Percentiles rank a stretch among this genome's conserved stretches.
Evolutionary conservation across 306 rosid genomes (phyloP).

Genomic region (Delonix regia): DNA sequence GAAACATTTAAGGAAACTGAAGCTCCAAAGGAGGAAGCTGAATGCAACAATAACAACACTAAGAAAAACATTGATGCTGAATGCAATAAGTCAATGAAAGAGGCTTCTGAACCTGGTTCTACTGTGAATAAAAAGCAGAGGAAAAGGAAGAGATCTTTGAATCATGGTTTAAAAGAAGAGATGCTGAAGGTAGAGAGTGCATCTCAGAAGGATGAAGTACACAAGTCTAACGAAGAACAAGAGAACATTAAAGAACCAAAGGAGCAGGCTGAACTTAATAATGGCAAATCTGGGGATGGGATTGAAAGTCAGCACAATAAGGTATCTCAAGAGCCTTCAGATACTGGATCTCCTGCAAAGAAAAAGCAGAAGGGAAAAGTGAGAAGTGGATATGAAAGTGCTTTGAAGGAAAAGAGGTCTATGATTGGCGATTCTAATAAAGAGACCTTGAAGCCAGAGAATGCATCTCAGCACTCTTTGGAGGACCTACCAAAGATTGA

Average conservation of each 20-base stretch:
- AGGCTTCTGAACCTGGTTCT: slow-evolving; percentile 43
- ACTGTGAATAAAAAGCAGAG: slow-evolving; percentile 41
- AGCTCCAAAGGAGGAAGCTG: slow-evolving; percentile 37
- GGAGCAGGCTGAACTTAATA: slow-evolving; percentile 26
- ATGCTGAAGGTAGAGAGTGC: slow-evolving; percentile 37
- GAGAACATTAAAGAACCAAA: slow-evolving; percentile 29
- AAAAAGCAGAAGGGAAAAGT: slow-evolving; percentile 37
- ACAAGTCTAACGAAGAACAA: slow-evolving; percentile 24
- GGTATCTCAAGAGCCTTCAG: slow-evolving; percentile 33
- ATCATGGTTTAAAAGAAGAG: slow-evolving; percentile 35
- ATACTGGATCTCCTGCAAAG: slow-evolving; percentile 33
- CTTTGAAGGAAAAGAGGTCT: slow-evolving; percentile 22
- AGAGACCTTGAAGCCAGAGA: slow-evolving; percentile 27
- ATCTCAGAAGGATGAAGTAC: slow-evolving; percentile 34
- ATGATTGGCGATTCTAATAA: slow-evolving; percentile 23
- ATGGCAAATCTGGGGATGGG: slow-evolving; percentile 25
- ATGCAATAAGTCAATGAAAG: slow-evolving; percentile 32
- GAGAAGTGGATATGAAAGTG: slow-evolving; percentile 27
- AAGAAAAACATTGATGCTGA: slow-evolving; percentile 30
- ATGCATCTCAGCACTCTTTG: slow-evolving; percentile 40
- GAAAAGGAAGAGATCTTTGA: slow-evolving; percentile 39
- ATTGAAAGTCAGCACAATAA: slow-evolving; percentile 16
- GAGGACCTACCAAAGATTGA: slow-evolving; percentile 45
- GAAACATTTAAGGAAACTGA: slow-evolving; percentile 42
- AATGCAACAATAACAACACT: slow-evolving; percentile 21